Percentiles rank a stretch among this genome's conserved stretches.
Evolutionary conservation across 2,329 filamentous ascomycete genomes (phyloP).

Genomic region (Teratosphaeria viscida): DNA sequence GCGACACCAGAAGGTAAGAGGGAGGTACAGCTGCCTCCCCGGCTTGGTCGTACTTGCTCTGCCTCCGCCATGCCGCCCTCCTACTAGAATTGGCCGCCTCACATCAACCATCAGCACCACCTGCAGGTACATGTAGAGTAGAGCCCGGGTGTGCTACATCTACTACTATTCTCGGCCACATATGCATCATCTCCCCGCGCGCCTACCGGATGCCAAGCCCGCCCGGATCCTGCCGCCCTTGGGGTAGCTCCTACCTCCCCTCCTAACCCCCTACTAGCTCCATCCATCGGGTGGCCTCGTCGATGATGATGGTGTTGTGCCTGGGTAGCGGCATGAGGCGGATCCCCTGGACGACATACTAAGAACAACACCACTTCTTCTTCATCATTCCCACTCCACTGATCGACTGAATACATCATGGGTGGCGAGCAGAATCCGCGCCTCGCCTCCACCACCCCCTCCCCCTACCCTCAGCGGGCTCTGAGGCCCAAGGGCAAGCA

Average conservation of each 20-base stretch:
- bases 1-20: no score
- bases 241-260: background rate
- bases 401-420: constrained; percentile 15
- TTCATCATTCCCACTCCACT: background rate
- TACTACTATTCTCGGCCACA: background rate
- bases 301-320: background rate
- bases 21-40: no score
- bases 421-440: constrained; percentile 26
- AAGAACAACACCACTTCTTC: background rate
- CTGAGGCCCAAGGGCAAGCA: constrained; percentile 57
- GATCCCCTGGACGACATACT: background rate
- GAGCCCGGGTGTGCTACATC: no score
- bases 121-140: no score
- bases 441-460: constrained; percentile 14
- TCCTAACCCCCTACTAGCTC: background rate
- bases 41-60: no score
- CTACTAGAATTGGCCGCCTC: no score
- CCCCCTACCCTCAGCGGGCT: constrained; percentile 39
- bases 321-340: background rate
- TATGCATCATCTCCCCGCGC: background rate
- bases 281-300: background rate
- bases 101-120: no score
- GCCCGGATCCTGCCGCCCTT: background rate
- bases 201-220: background rate
- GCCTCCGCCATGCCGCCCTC: no score